These are phyloP conservation scores for Tetrahymena thermophila DNA, from an alignment of 73 alveolate species.

Conservation along the genomic window DNA sequence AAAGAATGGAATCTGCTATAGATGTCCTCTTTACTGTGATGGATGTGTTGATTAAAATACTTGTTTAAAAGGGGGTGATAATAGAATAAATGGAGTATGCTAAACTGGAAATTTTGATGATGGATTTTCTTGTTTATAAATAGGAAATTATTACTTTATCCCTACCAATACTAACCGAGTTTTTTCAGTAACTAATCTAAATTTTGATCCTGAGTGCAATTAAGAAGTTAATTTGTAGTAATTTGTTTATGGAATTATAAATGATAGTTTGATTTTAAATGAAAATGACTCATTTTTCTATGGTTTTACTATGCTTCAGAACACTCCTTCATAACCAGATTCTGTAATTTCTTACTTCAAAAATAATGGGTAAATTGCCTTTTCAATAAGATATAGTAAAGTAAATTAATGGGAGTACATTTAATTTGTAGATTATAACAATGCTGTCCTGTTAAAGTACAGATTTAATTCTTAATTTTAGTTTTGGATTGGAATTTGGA, in stretches of 20 bases:
- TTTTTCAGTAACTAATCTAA: not conserved
- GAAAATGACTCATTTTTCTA: not conserved
- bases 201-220: not conserved
- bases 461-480: not conserved
- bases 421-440: not conserved
- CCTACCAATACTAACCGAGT: not conserved
- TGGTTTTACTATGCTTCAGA: not conserved
- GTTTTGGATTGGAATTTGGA: not conserved
- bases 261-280: not conserved
- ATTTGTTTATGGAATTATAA: not conserved
- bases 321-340: not conserved
- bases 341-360: not conserved
- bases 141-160: not conserved
- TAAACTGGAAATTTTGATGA: not conserved
- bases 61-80: not conserved
- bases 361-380: not conserved
- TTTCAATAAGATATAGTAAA: not conserved
- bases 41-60: not conserved
- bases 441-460: not conserved
- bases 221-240: not conserved
- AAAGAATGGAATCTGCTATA: not conserved
- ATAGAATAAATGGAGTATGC: not conserved
- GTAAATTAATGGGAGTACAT: not conserved
- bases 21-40: not conserved
- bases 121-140: not conserved